Evolutionary conservation across 495 filamentous ascomycete species (phyloP).

Genomic region (Peziza echinospora): DNA sequence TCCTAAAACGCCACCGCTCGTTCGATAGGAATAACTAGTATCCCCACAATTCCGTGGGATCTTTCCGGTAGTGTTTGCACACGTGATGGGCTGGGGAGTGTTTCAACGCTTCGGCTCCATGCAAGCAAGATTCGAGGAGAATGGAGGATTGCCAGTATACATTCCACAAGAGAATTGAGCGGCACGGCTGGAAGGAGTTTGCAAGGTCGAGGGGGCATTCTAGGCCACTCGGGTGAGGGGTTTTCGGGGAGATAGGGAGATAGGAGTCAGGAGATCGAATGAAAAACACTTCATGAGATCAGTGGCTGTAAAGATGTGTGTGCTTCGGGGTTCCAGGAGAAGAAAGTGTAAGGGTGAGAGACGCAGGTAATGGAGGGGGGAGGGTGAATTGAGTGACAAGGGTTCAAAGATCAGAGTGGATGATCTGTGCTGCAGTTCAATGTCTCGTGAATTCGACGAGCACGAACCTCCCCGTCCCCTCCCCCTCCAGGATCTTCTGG

Average conservation of each 20-base stretch:
- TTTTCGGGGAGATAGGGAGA: background rate
- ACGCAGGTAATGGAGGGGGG: background rate
- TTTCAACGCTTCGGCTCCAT: background rate
- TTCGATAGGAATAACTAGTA: background rate
- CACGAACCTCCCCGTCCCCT: too few relatives aligned
- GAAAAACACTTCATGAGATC: background rate
- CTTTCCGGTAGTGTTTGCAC: constrained; percentile 18
- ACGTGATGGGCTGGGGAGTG: background rate
- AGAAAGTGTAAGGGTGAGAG: background rate
- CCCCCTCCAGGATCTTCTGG: too few relatives aligned
- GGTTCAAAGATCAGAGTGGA: background rate
- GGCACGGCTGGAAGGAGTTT: background rate
- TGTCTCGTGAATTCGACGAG: background rate
- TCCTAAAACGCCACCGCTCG: constrained; percentile 19
- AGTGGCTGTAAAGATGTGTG: background rate
- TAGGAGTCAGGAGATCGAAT: background rate
- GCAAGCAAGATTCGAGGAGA: background rate
- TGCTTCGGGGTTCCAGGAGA: background rate
- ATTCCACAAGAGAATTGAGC: background rate
- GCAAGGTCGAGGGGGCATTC: background rate
- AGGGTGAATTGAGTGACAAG: background rate
- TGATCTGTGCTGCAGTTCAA: background rate
- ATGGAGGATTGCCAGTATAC: background rate
- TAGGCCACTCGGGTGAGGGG: background rate
- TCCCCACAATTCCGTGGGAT: constrained; percentile 12